A percentile compares a stretch with the other conserved stretches of the same genome.
Evolutionary conservation across 495 filamentous ascomycete genomes (phyloP).

Genomic region (Amniculicola lignicola): DNA sequence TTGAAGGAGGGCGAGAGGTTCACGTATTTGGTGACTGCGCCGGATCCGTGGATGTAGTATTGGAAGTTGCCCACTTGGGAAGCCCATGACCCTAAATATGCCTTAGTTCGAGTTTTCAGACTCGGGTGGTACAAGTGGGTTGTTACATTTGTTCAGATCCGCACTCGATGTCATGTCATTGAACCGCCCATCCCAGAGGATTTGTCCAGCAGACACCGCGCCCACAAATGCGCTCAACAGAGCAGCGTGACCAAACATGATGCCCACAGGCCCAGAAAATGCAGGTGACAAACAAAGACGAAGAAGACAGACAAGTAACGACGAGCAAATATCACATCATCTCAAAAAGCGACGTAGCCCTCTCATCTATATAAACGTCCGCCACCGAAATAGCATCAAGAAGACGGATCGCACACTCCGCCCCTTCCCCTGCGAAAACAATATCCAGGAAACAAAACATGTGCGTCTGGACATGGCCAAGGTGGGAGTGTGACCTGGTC

Average conservation of each 20-base stretch:
- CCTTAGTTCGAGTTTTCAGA: slow-evolving; percentile 1
- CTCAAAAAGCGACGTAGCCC: neutral
- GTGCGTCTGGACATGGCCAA: neutral
- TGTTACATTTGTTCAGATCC: slow-evolving; percentile 50
- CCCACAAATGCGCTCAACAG: slow-evolving; percentile 23
- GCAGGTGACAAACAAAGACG: neutral
- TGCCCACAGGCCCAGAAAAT: neutral
- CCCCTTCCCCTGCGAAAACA: slow-evolving; percentile 8
- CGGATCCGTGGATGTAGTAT: slow-evolving; percentile 68
- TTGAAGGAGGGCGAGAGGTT: slow-evolving; percentile 55
- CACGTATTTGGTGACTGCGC: slow-evolving; percentile 55
- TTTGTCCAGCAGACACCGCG: slow-evolving; percentile 36
- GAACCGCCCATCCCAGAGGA: slow-evolving; percentile 63
- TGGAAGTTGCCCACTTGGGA: slow-evolving; percentile 67
- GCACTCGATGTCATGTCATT: slow-evolving; percentile 51
- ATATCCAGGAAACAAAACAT: slow-evolving; percentile 6
- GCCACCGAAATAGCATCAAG: neutral
- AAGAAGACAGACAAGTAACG: neutral
- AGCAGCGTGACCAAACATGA: slow-evolving; percentile 23
- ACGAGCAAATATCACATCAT: neutral
- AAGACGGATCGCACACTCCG: slow-evolving; percentile 6
- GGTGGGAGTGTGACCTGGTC: slow-evolving; percentile 26
- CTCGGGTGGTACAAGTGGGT: neutral
- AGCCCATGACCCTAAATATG: slow-evolving; percentile 53
- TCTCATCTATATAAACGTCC: slow-evolving; percentile 6